Conservation (phyloP, 1,139 yeast genomes). For the Yamadazyma conglobata region DNA sequence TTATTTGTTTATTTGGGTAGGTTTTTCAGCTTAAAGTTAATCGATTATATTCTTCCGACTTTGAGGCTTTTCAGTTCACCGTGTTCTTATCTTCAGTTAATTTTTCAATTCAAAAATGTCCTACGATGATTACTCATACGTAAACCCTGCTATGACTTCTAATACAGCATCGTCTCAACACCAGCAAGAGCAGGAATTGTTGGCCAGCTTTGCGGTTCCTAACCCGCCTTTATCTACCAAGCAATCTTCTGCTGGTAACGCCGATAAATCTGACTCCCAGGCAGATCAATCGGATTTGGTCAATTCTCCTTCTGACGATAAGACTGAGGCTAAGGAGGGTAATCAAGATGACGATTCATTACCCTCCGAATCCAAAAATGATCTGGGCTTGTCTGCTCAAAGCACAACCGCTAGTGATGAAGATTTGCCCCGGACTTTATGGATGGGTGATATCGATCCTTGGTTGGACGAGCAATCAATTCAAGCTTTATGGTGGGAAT, state of each 20-base stretch:
- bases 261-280: too few species aligned
- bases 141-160: conserved; percentile 14
- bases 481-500: conserved; percentile 56
- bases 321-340: conserved; percentile 4
- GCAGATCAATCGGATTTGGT: too few species aligned
- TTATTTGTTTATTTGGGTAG: conserved; percentile 1
- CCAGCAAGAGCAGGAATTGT: conserved; percentile 44
- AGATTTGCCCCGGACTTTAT: conserved; percentile 45
- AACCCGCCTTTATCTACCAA: conserved; percentile 36
- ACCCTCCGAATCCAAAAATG: too few species aligned
- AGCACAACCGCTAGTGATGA: conserved; percentile 2
- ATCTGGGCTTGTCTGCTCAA: too few species aligned
- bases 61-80: not conserved
- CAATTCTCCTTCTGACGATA: too few species aligned
- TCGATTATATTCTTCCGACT: not conserved
- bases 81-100: too few species aligned
- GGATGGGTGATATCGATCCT: conserved; percentile 84
- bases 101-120: conserved; percentile 1
- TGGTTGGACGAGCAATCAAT: conserved; percentile 64
- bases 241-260: not conserved
- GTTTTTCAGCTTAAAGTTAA: not conserved
- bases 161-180: conserved; percentile 44
- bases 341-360: conserved; percentile 6
- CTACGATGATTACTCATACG: conserved; percentile 3
- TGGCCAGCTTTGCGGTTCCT: conserved; percentile 38